These are phyloP conservation scores for Drechslerella coelobrocha DNA, from an alignment of 2,329 filamentous ascomycete species.

Conservation along the genomic window DNA sequence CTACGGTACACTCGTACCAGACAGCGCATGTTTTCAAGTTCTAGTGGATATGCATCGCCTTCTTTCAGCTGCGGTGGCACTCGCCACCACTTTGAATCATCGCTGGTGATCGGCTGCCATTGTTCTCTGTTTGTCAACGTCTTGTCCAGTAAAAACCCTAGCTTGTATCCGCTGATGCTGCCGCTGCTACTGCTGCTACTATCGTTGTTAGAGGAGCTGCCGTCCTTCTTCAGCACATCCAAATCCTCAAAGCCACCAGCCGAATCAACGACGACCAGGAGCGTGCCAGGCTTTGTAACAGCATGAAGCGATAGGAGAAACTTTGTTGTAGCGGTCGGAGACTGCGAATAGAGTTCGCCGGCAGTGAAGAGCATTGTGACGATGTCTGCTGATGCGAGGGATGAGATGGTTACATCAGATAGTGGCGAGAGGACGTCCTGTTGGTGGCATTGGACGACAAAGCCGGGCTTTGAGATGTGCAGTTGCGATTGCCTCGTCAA, in stretches of 20 bases:
- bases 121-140: conserved; percentile 25
- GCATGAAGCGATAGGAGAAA: conserved; percentile 71
- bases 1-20: conserved; percentile 44
- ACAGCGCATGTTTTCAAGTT: conserved; percentile 48
- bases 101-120: conserved; percentile 27
- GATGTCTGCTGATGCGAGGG: conserved; percentile 61
- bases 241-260: conserved; percentile 49
- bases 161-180: conserved; percentile 33
- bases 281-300: conserved; percentile 38
- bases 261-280: conserved; percentile 36
- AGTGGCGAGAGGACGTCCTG: conserved; percentile 61
- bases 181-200: background rate
- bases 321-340: conserved; percentile 74
- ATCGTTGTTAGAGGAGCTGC: background rate
- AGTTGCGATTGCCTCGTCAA: conserved; percentile 63
- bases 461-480: conserved; percentile 59
- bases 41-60: conserved; percentile 26
- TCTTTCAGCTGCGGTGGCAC: conserved; percentile 33
- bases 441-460: conserved; percentile 61
- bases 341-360: conserved; percentile 88
- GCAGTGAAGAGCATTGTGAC: conserved; percentile 91
- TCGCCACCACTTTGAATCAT: conserved; percentile 46
- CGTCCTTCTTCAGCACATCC: conserved; percentile 21
- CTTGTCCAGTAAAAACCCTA: conserved; percentile 45
- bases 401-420: conserved; percentile 29